phyloP scores from a whole-genome alignment of 768 basidiomycete species.

The Termitomyces sp. region DNA sequence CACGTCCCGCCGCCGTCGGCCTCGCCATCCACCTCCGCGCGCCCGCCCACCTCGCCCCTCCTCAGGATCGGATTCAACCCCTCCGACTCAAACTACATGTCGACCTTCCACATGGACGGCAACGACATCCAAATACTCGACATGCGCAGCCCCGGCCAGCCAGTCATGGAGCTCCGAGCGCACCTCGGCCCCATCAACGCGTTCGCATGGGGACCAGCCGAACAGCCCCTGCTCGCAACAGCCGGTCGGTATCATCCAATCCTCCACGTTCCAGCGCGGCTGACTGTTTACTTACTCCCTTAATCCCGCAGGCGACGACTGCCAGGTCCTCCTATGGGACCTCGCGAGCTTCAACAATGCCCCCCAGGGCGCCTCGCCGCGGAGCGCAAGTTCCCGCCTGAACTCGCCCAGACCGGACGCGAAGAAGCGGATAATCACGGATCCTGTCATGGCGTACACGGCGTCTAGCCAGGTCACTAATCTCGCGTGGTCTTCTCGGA shows the following conservation, averaged over 20 bases:
- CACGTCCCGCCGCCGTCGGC: constrained; percentile 52
- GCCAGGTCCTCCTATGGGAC: constrained; percentile 93
- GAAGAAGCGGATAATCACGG: constrained; percentile 66
- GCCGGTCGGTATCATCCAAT: too few species aligned
- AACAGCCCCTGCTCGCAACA: constrained; percentile 80
- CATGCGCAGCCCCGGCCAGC: constrained; percentile 94
- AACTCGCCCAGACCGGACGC: constrained; percentile 80
- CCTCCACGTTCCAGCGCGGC: constrained; percentile 15
- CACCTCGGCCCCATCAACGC: constrained; percentile 82
- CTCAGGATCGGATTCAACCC: constrained; percentile 90
- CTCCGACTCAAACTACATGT: constrained; percentile 89
- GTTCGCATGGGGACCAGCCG: constrained; percentile 84
- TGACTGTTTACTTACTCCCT: too few species aligned
- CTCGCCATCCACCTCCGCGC: constrained; percentile 53
- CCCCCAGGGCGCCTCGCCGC: constrained; percentile 60
- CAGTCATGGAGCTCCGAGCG: constrained; percentile 85
- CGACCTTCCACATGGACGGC: constrained; percentile 94
- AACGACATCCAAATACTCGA: constrained; percentile 88
- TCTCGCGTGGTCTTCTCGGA: constrained; percentile 84
- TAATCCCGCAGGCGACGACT: constrained; percentile 76
- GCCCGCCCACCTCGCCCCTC: constrained; percentile 75
- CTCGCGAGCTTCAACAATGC: constrained; percentile 49
- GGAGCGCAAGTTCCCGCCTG: constrained; percentile 63
- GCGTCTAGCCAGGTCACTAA: constrained; percentile 75
- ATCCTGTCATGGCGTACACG: constrained; percentile 83